A percentile compares a stretch with the other conserved stretches of the same genome.
phyloP scores from a whole-genome alignment of 371 early-diverging fungal genomes.

The Haplosporangium sp. region DNA sequence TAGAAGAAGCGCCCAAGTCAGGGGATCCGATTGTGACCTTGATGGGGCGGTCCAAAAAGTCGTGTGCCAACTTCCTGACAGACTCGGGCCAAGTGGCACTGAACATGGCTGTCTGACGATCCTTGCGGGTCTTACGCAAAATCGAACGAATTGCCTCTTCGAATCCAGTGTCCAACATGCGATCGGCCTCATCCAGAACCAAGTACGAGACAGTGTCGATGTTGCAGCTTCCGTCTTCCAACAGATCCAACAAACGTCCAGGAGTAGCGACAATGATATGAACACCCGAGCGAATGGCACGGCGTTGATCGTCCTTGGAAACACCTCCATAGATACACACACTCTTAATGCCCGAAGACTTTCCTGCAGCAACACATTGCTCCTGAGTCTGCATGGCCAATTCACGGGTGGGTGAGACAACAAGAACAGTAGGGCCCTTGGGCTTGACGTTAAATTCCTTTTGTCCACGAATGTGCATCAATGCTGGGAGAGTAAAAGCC shows the following conservation, averaged over 20 bases:
- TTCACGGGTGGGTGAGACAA: conserved; percentile 96
- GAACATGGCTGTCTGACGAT: conserved; percentile 93
- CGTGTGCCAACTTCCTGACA: conserved; percentile 86
- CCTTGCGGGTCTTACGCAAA: conserved; percentile 64
- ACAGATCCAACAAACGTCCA: conserved; percentile 93
- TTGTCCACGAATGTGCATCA: conserved; percentile 69
- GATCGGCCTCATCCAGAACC: conserved; percentile 97
- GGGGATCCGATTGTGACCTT: conserved; percentile 94
- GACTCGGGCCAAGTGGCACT: conserved; percentile 81
- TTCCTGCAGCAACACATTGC: conserved; percentile 73
- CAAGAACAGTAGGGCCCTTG: conserved; percentile 76
- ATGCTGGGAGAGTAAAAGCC: conserved; percentile 95
- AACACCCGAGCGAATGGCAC: conserved; percentile 70
- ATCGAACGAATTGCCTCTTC: conserved; percentile 90
- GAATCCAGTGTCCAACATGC: conserved; percentile 95
- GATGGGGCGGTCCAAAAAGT: conserved; percentile 87
- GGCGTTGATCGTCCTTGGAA: conserved; percentile 74
- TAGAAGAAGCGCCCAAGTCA: conserved; percentile 91
- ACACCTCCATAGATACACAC: conserved; percentile 85
- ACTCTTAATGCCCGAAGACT: conserved; percentile 77
- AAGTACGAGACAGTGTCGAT: conserved; percentile 80
- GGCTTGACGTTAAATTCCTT: conserved; percentile 61
- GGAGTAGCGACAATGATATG: conserved; percentile 96
- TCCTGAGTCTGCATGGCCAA: conserved; percentile 94
- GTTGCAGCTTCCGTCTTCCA: conserved; percentile 80